A percentile compares a stretch with the other conserved stretches of the same genome.
Conservation (phyloP, 495 filamentous ascomycete species). For the Glonium stellatum region DNA sequence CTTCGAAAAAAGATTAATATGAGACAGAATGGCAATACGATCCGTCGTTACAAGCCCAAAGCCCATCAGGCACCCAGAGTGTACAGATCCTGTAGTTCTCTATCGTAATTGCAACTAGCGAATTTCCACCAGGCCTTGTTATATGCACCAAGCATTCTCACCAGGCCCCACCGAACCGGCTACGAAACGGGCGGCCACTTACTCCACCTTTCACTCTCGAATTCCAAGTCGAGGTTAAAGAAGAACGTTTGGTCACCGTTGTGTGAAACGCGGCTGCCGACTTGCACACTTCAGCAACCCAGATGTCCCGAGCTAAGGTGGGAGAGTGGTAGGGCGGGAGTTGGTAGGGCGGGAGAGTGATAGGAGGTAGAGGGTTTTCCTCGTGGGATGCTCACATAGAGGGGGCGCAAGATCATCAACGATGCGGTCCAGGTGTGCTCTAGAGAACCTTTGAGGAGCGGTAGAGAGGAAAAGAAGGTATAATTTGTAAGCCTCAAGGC, state of each 20-base stretch:
- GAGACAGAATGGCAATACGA: neutral
- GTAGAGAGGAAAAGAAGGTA: neutral
- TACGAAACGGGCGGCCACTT: neutral
- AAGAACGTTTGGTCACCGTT: neutral
- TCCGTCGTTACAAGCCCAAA: too few relatives aligned
- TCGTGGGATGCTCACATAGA: neutral
- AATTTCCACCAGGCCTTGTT: neutral
- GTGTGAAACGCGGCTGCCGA: neutral
- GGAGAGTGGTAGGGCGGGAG: neutral
- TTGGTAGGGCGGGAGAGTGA: too few relatives aligned
- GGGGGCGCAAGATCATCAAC: neutral
- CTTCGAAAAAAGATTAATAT: neutral
- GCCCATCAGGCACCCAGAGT: too few relatives aligned
- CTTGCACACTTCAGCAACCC: neutral
- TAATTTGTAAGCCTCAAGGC: neutral
- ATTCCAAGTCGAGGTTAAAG: neutral
- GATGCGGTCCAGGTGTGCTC: neutral
- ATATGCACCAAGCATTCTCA: neutral
- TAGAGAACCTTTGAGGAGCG: neutral
- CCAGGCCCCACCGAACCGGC: neutral
- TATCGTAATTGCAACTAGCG: neutral
- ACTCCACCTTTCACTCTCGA: neutral
- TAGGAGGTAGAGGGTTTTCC: neutral
- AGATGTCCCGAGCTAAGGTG: neutral
- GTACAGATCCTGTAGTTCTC: neutral